Percentiles rank a stretch among this genome's conserved stretches.
phyloP scores from a whole-genome alignment of 345 rosid genomes.

The Brassica incana region DNA sequence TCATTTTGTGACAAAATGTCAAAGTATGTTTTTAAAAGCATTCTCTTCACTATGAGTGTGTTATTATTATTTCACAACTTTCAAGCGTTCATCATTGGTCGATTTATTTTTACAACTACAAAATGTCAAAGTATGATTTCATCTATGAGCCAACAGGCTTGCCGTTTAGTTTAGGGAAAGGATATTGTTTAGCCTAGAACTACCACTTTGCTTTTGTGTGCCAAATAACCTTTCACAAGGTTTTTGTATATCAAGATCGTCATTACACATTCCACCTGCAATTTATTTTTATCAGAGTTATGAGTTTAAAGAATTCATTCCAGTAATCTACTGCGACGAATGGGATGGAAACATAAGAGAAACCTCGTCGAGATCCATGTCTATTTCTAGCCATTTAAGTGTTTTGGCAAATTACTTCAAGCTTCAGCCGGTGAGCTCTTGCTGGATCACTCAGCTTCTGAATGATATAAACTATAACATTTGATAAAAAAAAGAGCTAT shows the following conservation, averaged over 20 bases:
- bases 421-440: too few species aligned
- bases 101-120: not conserved
- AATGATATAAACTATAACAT: too few species aligned
- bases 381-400: too few species aligned
- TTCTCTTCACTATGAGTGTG: not conserved
- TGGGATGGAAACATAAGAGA: not conserved
- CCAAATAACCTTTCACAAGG: slow-evolving; percentile 46
- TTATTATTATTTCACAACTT: not conserved
- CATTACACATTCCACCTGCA: not conserved
- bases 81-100: not conserved
- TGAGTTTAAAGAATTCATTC: not conserved
- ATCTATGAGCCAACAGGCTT: slow-evolving; percentile 68
- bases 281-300: not conserved
- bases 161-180: slow-evolving; percentile 79
- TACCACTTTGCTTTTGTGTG: slow-evolving; percentile 83
- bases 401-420: too few species aligned
- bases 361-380: too few species aligned
- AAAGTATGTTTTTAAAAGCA: not conserved
- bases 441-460: too few species aligned
- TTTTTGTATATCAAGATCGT: too few species aligned
- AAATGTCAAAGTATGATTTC: too few species aligned
- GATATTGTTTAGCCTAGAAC: slow-evolving; percentile 62
- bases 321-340: not conserved
- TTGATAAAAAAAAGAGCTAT: too few species aligned
- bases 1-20: not conserved